A percentile compares a stretch with the other conserved stretches of the same genome.
Conservation (phyloP, 2,329 filamentous ascomycete species). For the Xylaria sp. region DNA sequence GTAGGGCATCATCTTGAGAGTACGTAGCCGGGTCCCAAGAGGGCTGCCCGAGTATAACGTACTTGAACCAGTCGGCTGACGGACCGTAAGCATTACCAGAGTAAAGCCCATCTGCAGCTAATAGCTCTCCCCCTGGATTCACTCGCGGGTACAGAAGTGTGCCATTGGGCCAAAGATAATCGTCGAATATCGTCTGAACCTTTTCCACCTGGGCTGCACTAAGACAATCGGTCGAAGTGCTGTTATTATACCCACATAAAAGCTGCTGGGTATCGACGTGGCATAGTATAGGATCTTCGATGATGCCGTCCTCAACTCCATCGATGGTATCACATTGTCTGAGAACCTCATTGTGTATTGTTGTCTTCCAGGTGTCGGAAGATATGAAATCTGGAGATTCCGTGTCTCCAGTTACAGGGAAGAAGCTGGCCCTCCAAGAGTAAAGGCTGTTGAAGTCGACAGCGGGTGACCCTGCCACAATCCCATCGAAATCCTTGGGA, state of each 20-base stretch:
- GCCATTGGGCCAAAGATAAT: conserved; percentile 57
- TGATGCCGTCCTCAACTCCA: conserved; percentile 55
- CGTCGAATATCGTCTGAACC: conserved; percentile 56
- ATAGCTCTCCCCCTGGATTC: conserved; percentile 59
- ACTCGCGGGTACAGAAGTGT: conserved; percentile 61
- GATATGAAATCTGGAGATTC: conserved; percentile 46
- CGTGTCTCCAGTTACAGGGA: conserved; percentile 54
- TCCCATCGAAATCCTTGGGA: conserved; percentile 68
- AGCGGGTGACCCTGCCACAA: conserved; percentile 62
- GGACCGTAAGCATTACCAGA: conserved; percentile 55
- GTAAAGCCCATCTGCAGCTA: conserved; percentile 54
- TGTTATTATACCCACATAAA: conserved; percentile 49
- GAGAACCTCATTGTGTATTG: conserved; percentile 49
- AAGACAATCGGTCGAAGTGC: conserved; percentile 53
- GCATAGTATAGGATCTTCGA: conserved; percentile 54
- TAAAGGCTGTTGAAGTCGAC: conserved; percentile 52
- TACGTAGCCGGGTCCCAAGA: conserved; percentile 55
- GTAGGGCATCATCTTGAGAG: conserved; percentile 50
- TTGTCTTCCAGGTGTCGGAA: conserved; percentile 46
- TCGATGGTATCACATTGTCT: conserved; percentile 57
- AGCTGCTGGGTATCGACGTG: conserved; percentile 51
- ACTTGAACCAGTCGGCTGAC: conserved; percentile 60
- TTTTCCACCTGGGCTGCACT: conserved; percentile 56
- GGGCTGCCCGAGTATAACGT: conserved; percentile 58
- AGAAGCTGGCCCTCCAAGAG: conserved; percentile 56